Evolutionary conservation across 2,329 filamentous ascomycete species (phyloP), one percentile per base, ranked within the genome.

Genomic region (Cercospora berteroae): DNA sequence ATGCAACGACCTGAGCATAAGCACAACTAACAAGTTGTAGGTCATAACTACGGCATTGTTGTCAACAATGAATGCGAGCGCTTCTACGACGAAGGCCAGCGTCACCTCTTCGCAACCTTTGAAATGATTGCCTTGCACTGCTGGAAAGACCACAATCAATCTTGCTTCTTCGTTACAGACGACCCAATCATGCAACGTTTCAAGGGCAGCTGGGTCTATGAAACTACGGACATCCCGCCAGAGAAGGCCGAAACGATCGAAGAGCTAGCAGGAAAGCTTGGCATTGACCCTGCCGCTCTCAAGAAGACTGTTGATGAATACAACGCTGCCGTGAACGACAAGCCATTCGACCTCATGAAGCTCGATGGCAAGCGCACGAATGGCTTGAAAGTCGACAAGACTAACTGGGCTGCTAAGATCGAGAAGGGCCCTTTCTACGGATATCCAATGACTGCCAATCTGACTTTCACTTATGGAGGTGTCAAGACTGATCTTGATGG

Each of bases 21-120:
- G 20, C 65, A 57, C 25, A 50, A 62, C 64, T 66, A 57, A 66
- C n/a, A 48, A 12, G 2, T 5, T 4, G 13, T 52, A 74, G 73
- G 79, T 58, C 74, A 80, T 73, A 80, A 80, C 70, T 81, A 81
- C 67, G 79, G 79, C n/a, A 81, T 82, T 62, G 78, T 81, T 0
- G 79, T 82, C 36, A 81, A 82, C 70, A 71, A 77, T 25, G 69
- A 80, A 9, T 80, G 74, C 70, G 74, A 80, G 58, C 76, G 94
- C 2, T 97, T 98, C 80, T 98, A 98, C 81, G 94, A 97, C 76
- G 94, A 98, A 79, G 97, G 94, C 84, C 97, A 97, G 82, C 87
- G 94, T 73, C 87, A 81, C 66, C 77, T 82, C 13, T 82, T 82
- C 67, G 79, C 80, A 5, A 81, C 80, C 1, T 81, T 81, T 67